These are phyloP conservation scores for Moringa oleifera DNA, from an alignment of 345 rosid genomes.

Conservation along the genomic window DNA sequence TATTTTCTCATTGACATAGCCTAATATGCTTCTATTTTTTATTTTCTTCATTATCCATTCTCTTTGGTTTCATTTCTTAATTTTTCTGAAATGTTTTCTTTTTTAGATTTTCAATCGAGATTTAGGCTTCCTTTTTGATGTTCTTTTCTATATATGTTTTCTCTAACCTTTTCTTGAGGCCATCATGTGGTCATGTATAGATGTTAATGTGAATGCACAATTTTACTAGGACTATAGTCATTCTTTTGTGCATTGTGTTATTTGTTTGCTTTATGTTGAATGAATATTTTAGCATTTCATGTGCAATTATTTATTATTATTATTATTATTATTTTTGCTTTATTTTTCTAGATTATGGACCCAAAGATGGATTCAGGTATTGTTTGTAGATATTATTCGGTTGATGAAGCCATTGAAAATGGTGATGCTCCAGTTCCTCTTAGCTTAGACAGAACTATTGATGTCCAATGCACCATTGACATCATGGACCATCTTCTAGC, in stretches of 20 bases:
- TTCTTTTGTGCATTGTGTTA: background rate
- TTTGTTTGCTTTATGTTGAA: background rate
- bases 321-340: background rate
- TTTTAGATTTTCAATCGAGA: too few relatives aligned
- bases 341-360: constrained; percentile 78
- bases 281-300: background rate
- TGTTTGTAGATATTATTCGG: constrained; percentile 63
- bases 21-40: too few relatives aligned
- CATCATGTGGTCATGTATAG: too few relatives aligned
- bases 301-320: background rate
- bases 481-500: constrained; percentile 92
- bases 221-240: too few relatives aligned
- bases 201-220: background rate
- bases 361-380: constrained; percentile 99
- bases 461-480: constrained; percentile 74
- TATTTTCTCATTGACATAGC: background rate
- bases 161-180: too few relatives aligned
- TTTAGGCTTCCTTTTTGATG: too few relatives aligned
- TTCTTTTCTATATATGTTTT: too few relatives aligned
- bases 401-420: constrained; percentile 90
- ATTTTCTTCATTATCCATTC: background rate
- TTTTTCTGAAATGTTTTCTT: too few relatives aligned
- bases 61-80: too few relatives aligned
- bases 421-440: constrained; percentile 86
- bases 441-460: constrained; percentile 53